Base-by-base conservation (phyloP, 2,329 filamentous ascomycete species). In the Alternaria alternata region DNA sequence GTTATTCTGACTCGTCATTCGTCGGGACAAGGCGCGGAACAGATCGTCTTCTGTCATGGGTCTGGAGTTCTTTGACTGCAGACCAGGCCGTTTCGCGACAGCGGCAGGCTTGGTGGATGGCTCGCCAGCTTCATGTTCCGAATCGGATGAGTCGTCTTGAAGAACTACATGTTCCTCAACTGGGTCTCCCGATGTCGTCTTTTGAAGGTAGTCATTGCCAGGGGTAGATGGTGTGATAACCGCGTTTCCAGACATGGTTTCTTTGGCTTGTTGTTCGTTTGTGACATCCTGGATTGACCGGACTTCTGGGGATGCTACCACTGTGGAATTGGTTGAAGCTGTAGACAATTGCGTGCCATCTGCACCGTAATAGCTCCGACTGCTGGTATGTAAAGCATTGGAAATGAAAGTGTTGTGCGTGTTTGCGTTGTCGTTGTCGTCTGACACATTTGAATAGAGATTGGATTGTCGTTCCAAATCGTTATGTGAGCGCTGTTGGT, bases 1-100 rank as follows among this genome's bases (percentile, higher is more conserved):
- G 51, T 63, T 66, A 32, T 54, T 65, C 30, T 67, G 62, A 7
- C 70, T 75, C 0, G 83, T 85, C n/a, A 81, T 81, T 6, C 84
- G 81, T 12, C 81, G 79, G 0, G 85, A 86, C 0, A 87, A 65
- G 0, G 74, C 80, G 1, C 79, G 77, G 61, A 87, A 84, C 0
- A 87, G 63, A 20, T 87, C 84, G 24, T 87, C 83, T 68, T 87
- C 85, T 3, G 78, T 82, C 65, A 80, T 74, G 4, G 70, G 69
- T 43, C 68, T 71, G 5, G 75, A 76, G 3, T 64, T 58, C 12
- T 51, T 62, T 5, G 57, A 59, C 30, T 71, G 55, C 11, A 76
- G 47, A 7, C 54, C 39, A 3, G 75, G 74, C 16, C 75, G 59
- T 9, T 58, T 51, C 0, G 59, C 61, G 8, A 43, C 48, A 26